phyloP scores from a whole-genome alignment of 768 basidiomycete species.

The Heimioporus sp. region DNA sequence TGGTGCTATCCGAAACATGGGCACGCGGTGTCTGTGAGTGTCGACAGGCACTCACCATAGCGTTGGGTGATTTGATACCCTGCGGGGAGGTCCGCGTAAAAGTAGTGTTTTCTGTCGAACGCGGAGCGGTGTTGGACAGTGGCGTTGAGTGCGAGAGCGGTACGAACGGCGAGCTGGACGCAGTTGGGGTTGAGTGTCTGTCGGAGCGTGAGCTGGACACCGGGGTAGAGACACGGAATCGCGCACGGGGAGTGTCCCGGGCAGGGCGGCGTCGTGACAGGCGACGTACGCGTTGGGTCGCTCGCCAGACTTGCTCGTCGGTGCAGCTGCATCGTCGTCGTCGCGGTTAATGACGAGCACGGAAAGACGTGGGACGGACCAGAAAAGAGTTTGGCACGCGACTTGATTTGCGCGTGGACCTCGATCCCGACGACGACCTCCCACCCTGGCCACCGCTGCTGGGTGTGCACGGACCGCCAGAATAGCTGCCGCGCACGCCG shows the following conservation, averaged over 20 bases:
- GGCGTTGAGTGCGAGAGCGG: conserved; percentile 74
- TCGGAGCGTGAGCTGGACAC: neutral
- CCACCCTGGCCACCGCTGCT: conserved; percentile 77
- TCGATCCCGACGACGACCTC: conserved; percentile 91
- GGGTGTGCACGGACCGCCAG: conserved; percentile 22
- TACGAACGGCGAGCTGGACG: conserved; percentile 76
- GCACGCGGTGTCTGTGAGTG: no score
- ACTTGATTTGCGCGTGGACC: conserved; percentile 92
- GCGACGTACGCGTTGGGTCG: conserved; percentile 73
- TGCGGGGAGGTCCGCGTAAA: conserved; percentile 90
- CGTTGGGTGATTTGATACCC: conserved; percentile 98
- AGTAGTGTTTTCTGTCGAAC: conserved; percentile 98
- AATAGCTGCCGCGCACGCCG: conserved; percentile 14
- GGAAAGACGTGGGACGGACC: conserved; percentile 33
- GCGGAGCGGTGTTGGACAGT: conserved; percentile 67
- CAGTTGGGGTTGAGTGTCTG: conserved; percentile 56
- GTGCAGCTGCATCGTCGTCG: conserved; percentile 32
- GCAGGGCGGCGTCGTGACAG: conserved; percentile 84
- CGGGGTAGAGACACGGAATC: neutral
- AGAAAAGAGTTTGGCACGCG: conserved; percentile 87
- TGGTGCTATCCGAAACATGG: conserved; percentile 52
- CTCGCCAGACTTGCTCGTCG: conserved; percentile 45
- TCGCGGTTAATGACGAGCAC: neutral
- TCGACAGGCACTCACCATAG: conserved; percentile 54
- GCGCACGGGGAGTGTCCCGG: conserved; percentile 88